Percentiles rank a stretch among this genome's conserved stretches.
Conservation (phyloP, 2,329 filamentous ascomycete genomes). For the Capronia epimyces region DNA sequence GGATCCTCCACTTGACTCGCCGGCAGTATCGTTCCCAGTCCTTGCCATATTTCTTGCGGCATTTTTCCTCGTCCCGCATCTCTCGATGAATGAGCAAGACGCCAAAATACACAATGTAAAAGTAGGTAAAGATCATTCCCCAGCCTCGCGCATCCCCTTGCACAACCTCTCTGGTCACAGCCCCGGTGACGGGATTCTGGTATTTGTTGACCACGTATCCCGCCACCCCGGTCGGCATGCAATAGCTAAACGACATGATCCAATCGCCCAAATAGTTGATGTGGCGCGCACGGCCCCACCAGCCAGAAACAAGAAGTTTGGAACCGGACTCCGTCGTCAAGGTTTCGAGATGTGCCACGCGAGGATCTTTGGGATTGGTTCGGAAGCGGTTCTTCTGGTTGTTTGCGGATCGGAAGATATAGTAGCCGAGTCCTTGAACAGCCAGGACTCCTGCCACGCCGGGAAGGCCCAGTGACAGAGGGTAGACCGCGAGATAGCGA, state of each 20-base stretch:
- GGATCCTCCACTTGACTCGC: constrained; percentile 72
- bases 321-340: constrained; percentile 80
- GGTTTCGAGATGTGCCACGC: constrained; percentile 72
- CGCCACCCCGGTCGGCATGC: constrained; percentile 75
- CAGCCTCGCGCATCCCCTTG: constrained; percentile 71
- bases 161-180: constrained; percentile 60
- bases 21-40: constrained; percentile 89
- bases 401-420: constrained; percentile 90
- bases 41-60: constrained; percentile 79
- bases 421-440: constrained; percentile 69
- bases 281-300: constrained; percentile 89
- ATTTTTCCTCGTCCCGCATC: constrained; percentile 84
- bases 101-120: constrained; percentile 89
- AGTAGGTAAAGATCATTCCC: constrained; percentile 86
- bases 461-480: constrained; percentile 65
- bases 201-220: constrained; percentile 65
- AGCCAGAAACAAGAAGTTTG: constrained; percentile 74
- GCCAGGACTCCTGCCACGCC: constrained; percentile 61
- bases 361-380: constrained; percentile 74
- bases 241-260: constrained; percentile 89
- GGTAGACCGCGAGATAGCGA: constrained; percentile 77
- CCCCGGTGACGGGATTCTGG: constrained; percentile 46
- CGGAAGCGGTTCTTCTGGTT: constrained; percentile 93
- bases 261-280: constrained; percentile 97
- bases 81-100: constrained; percentile 81